These are phyloP conservation scores for Acacia melanoxylon DNA, from an alignment of 306 rosid species.

Conservation along the genomic window DNA sequence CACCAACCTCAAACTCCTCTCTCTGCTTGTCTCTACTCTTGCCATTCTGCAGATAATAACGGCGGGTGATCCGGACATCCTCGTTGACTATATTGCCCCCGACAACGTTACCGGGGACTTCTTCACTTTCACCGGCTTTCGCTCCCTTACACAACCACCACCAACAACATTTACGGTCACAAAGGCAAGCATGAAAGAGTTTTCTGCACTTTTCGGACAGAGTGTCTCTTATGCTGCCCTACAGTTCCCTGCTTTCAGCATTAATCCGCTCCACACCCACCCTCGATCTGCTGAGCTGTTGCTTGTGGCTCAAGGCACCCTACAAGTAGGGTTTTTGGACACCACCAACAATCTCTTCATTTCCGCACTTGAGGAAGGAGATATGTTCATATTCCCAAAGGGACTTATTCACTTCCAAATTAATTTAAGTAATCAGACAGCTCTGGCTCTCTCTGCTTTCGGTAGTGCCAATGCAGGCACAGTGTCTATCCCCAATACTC, in stretches of 20 bases:
- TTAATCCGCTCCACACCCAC: constrained; percentile 62
- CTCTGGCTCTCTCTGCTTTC: constrained; percentile 50
- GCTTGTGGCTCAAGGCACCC: constrained; percentile 32
- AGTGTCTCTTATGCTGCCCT: constrained; percentile 59
- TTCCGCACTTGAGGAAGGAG: constrained; percentile 43
- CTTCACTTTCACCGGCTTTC: constrained; percentile 55
- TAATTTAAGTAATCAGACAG: constrained; percentile 17
- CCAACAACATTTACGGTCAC: constrained; percentile 30
- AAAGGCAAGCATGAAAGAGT: constrained; percentile 46
- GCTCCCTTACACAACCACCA: constrained; percentile 10
- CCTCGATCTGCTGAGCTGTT: constrained; percentile 60
- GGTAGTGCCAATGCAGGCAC: constrained; percentile 56
- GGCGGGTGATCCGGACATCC: constrained; percentile 54
- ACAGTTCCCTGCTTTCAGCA: constrained; percentile 31
- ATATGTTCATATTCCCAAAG: constrained; percentile 52
- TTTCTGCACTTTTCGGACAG: constrained; percentile 57
- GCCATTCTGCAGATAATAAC: constrained; percentile 28
- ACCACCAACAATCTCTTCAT: constrained; percentile 52
- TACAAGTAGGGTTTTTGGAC: constrained; percentile 58
- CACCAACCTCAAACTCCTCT: constrained; percentile 26
- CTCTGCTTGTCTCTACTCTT: constrained; percentile 24
- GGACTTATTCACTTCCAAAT: constrained; percentile 57
- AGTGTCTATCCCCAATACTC: constrained; percentile 40
- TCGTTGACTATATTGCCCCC: constrained; percentile 43
- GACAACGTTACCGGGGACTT: constrained; percentile 33